These are phyloP conservation scores for Daedalea quercina DNA, from an alignment of 768 basidiomycete genomes.

Conservation along the genomic window DNA sequence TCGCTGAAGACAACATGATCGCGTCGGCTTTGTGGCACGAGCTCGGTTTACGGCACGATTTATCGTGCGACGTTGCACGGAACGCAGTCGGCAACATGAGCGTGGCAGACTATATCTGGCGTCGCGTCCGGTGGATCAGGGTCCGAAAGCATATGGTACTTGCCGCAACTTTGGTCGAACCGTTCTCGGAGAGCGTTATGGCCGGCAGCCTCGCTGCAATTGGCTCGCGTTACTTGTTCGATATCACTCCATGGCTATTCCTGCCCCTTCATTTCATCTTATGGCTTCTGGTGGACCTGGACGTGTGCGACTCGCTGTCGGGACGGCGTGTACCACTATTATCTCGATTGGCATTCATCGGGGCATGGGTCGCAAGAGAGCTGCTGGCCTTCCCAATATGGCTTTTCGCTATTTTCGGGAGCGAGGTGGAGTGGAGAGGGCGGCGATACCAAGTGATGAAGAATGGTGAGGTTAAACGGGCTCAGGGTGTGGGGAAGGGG, in stretches of 20 bases:
- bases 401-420: conserved; percentile 71
- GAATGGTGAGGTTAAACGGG: conserved; percentile 60
- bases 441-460: conserved; percentile 62
- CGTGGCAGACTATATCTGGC: conserved; percentile 76
- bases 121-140: conserved; percentile 93
- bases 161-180: conserved; percentile 81
- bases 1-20: conserved; percentile 99
- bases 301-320: conserved; percentile 73
- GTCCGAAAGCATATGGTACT: conserved; percentile 93
- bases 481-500: conserved; percentile 5
- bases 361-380: conserved; percentile 80
- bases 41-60: conserved; percentile 77
- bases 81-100: conserved; percentile 89
- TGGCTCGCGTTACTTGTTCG: conserved; percentile 45
- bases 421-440: conserved; percentile 86
- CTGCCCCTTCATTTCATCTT: conserved; percentile 50
- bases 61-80: conserved; percentile 85
- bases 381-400: conserved; percentile 84
- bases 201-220: conserved; percentile 58
- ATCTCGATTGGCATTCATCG: conserved; percentile 51
- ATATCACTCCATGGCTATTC: conserved; percentile 47
- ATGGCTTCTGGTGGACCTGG: conserved; percentile 79
- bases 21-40: conserved; percentile 91
- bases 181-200: conserved; percentile 84
- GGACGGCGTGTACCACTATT: conserved; percentile 48